Conservation (phyloP, 768 basidiomycete species). For the Boletus insuetus region DNA sequence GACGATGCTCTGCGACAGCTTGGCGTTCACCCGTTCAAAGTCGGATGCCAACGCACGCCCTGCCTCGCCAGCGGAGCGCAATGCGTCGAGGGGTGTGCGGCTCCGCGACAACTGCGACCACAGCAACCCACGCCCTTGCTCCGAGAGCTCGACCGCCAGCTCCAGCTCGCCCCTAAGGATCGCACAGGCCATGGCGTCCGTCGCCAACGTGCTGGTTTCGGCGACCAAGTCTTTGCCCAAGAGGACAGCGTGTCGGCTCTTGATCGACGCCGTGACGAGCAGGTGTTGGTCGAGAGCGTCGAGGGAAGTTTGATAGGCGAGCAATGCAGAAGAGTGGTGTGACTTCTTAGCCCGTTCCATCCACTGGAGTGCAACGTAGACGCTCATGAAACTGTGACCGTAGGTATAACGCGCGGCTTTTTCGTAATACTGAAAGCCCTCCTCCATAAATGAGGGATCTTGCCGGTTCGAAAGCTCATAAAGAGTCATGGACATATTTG, state of each 20-base stretch:
- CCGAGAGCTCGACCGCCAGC: conserved; percentile 35
- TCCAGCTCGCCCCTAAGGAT: conserved; percentile 16
- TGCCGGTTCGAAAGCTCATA: neutral
- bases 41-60: conserved; percentile 23
- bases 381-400: conserved; percentile 1
- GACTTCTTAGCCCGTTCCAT: conserved; percentile 1
- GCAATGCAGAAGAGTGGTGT: conserved; percentile 17
- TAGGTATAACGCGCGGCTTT: conserved; percentile 10
- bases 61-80: conserved; percentile 13
- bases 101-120: conserved; percentile 31
- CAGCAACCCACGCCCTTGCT: conserved; percentile 30
- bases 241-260: conserved; percentile 12
- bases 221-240: neutral
- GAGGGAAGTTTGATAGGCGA: conserved; percentile 22
- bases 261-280: conserved; percentile 16
- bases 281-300: conserved; percentile 19
- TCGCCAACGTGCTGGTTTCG: conserved; percentile 11
- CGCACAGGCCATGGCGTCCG: conserved; percentile 28
- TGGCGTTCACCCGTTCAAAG: conserved; percentile 22
- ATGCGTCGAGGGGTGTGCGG: conserved; percentile 24
- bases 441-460: conserved; percentile 5
- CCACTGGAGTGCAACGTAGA: conserved; percentile 17
- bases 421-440: conserved; percentile 10
- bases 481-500: neutral
- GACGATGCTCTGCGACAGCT: conserved; percentile 6